Base-by-base conservation (phyloP, 2,329 filamentous ascomycete species). In the Alternaria brassicae region DNA sequence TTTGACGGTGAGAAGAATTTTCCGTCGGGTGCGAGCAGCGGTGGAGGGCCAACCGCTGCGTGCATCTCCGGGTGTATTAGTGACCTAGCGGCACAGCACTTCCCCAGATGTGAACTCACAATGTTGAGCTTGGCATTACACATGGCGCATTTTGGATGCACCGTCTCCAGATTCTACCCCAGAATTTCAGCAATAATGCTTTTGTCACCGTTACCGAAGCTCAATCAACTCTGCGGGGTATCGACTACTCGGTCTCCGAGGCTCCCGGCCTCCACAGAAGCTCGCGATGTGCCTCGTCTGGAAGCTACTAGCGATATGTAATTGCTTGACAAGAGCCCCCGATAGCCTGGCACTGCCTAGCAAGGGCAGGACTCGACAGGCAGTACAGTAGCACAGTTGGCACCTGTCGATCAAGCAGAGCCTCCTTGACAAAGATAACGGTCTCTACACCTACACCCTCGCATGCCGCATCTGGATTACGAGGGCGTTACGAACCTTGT, bases 91-190 rank as follows among this genome's bases (percentile, higher is more conserved):
- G 32, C 27, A 15, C 39, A 34, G 27, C 5, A 12, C 27, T 32
- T 28, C 25, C 34, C 39, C 32, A 36, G 34, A 47, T 7, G 39
- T 36, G 28, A 17, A 54, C 23, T 54, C 30, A 17, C 34, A 3
- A 9, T 27, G 10, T 28, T n/a, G 25, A 45, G 52, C 56, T 59
- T 59, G 56, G 56, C 56, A 59, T 59, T 59, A 59, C 52, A 49
- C 53, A 59, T 59, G 39, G 56, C 56, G 56, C 21, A 25, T 19
- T 28, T 45, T 51, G 19, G 10, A 39, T 28, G 52, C 41, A 39
- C 34, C 28, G 34, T 45, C 55, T 52, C 52, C 52, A 17, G 52
- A 51, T 49, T 44, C 42, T 59, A 59, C 56, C 56, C 56, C 56
- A 36, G 56, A 36, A 44, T 44, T 42, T 45, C 45, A 37, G 28